Base-by-base conservation (phyloP, 805 yeast genomes). In the Hemisphaericaspora nanyangensis region DNA sequence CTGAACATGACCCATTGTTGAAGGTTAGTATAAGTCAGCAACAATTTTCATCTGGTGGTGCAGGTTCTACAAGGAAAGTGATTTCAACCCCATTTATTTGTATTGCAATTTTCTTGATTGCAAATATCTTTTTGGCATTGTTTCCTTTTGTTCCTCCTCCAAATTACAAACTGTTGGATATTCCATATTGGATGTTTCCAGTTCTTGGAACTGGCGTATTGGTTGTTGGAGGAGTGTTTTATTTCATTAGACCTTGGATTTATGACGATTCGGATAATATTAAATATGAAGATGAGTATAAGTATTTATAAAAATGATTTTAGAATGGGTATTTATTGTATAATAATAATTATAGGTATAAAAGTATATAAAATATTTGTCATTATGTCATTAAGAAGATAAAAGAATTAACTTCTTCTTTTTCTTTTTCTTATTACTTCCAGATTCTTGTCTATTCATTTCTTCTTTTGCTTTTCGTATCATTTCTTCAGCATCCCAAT, bases 121-220 rank as follows among this genome's bases (percentile, higher is more conserved):
- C 77, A 6, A 76, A 77, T 45, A 8, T 76, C 4, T 74, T 76
- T 39, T 59, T 78, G 44, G 76, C 80, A 1, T 35, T 78, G 6
- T 68, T 77, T 40, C 83, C 83, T 3, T 77, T 78, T 54, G 58
- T 78, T 0, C 79, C 77, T 3, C 82, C 82, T 0, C 77, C 78
- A 3, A 50, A 57, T 17, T 43, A 45, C 1, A 48, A 50, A 2
- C 42, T 49, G 1, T 59, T 58, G 17, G 52, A 49, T 1, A 65
- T 76, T 37, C 81, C 83, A 1, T 79, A 74, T 48, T 79, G 72
- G 66, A 70, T 77, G n/a, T 76, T 76, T 49, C 82, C 82, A 0
- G 61, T 70, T 5, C 72, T 78, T 12, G 80, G 82, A 0, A 59
- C 76, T 2, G 55, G 69, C 2, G 73, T 74, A 5, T 49, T 76